phyloP scores from a whole-genome alignment of 169 alveolate genomes.

The Fabrea salina region DNA sequence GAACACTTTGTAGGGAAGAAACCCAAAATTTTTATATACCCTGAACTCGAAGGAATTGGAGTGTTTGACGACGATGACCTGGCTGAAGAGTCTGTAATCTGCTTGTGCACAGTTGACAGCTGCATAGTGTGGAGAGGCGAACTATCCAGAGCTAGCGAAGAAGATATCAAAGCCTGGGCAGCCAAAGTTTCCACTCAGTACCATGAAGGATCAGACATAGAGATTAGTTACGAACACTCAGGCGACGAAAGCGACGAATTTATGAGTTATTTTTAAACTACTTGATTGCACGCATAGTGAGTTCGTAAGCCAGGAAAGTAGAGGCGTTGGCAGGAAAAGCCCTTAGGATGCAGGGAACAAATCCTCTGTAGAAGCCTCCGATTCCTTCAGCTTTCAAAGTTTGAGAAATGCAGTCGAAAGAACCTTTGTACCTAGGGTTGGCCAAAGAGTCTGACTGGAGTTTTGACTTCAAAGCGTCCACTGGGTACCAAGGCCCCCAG shows the following conservation, averaged over 20 bases:
- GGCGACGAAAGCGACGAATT: slow-evolving; percentile 57
- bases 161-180: not conserved
- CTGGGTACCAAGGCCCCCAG: slow-evolving; percentile 73
- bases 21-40: slow-evolving; percentile 39
- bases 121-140: slow-evolving; percentile 42
- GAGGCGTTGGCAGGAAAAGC: slow-evolving; percentile 31
- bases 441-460: slow-evolving; percentile 45
- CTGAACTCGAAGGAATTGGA: slow-evolving; percentile 36
- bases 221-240: slow-evolving; percentile 34
- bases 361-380: slow-evolving; percentile 25
- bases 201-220: slow-evolving; percentile 24
- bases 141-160: slow-evolving; percentile 16
- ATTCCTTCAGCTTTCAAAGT: slow-evolving; percentile 17
- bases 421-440: slow-evolving; percentile 7
- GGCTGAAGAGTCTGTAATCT: slow-evolving; percentile 35
- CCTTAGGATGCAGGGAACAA: slow-evolving; percentile 19
- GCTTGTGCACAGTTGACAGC: slow-evolving; percentile 35
- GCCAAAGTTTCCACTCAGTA: not conserved
- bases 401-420: not conserved
- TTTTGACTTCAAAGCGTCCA: slow-evolving; percentile 69
- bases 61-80: slow-evolving; percentile 52
- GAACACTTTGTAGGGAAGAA: slow-evolving; percentile 5
- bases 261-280: slow-evolving; percentile 27
- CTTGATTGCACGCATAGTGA: slow-evolving; percentile 15
- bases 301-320: slow-evolving; percentile 20